A percentile compares a stretch with the other conserved stretches of the same genome.
Evolutionary conservation across 2,329 filamentous ascomycete species (phyloP).

Genomic region (Lachnellula arida): DNA sequence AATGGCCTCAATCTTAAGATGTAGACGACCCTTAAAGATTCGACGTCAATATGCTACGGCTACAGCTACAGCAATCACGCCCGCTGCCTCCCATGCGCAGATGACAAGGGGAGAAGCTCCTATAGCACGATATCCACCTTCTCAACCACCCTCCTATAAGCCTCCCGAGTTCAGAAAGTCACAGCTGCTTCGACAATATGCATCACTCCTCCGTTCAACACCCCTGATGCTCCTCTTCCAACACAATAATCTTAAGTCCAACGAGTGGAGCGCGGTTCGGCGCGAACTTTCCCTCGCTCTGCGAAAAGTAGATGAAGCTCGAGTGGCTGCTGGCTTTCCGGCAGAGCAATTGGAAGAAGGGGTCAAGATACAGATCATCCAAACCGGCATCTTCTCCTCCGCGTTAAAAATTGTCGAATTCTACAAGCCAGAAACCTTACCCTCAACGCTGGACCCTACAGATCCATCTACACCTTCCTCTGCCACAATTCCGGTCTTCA

Average conservation of each 20-base stretch:
- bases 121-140: slow-evolving; percentile 46
- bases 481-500: slow-evolving; percentile 14
- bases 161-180: slow-evolving; percentile 84
- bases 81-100: slow-evolving; percentile 44
- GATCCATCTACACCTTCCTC: slow-evolving; percentile 21
- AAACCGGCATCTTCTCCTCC: slow-evolving; percentile 83
- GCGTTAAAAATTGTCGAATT: slow-evolving; percentile 85
- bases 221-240: slow-evolving; percentile 68
- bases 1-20: slow-evolving; percentile 29
- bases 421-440: slow-evolving; percentile 51
- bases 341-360: slow-evolving; percentile 48
- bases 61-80: slow-evolving; percentile 43
- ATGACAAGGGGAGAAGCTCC: slow-evolving; percentile 37
- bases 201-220: slow-evolving; percentile 65
- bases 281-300: slow-evolving; percentile 58
- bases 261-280: slow-evolving; percentile 62
- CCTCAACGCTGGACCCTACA: slow-evolving; percentile 23
- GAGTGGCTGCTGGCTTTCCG: slow-evolving; percentile 39
- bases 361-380: slow-evolving; percentile 76
- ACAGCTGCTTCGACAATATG: slow-evolving; percentile 74
- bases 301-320: slow-evolving; percentile 55
- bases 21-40: slow-evolving; percentile 33
- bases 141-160: slow-evolving; percentile 83
- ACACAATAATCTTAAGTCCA: slow-evolving; percentile 67
- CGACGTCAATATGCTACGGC: slow-evolving; percentile 40